A percentile compares a stretch with the other conserved stretches of the same genome.
Conservation (phyloP, 164 flowering plant species). For the Vitis amurensis region DNA sequence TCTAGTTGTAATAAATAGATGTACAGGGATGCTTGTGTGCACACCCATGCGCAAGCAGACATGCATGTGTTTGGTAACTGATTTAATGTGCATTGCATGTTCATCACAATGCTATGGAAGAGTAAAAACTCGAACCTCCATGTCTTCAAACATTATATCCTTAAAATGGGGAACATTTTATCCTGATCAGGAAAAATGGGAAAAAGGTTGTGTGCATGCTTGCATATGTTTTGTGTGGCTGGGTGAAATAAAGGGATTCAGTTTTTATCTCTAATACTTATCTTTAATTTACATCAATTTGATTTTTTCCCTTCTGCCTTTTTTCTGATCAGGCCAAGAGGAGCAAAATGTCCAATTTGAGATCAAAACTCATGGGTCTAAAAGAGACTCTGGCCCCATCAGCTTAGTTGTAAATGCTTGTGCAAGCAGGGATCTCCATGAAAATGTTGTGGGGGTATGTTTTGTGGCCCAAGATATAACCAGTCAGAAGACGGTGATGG, state of each 20-base stretch:
- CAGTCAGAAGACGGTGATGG: conserved; percentile 81
- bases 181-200: too few relatives aligned
- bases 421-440: conserved; percentile 76
- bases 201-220: too few relatives aligned
- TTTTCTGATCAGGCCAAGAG: conserved; percentile 65
- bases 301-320: neutral
- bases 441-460: conserved; percentile 86
- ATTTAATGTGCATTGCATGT: neutral
- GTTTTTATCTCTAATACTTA: neutral
- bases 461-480: conserved; percentile 95
- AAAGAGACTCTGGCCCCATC: conserved; percentile 56
- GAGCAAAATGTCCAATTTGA: conserved; percentile 83
- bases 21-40: too few relatives aligned
- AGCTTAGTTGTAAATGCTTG: conserved; percentile 92
- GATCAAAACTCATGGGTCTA: conserved; percentile 66
- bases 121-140: neutral
- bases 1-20: neutral
- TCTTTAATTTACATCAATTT: neutral
- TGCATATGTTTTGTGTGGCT: neutral
- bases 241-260: too few relatives aligned
- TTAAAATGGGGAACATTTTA: neutral
- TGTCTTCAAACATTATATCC: neutral
- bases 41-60: neutral
- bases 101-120: neutral
- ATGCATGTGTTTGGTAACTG: neutral